phyloP scores from a whole-genome alignment of 306 rosid genomes.

The Trichosanthes cucumerina region DNA sequence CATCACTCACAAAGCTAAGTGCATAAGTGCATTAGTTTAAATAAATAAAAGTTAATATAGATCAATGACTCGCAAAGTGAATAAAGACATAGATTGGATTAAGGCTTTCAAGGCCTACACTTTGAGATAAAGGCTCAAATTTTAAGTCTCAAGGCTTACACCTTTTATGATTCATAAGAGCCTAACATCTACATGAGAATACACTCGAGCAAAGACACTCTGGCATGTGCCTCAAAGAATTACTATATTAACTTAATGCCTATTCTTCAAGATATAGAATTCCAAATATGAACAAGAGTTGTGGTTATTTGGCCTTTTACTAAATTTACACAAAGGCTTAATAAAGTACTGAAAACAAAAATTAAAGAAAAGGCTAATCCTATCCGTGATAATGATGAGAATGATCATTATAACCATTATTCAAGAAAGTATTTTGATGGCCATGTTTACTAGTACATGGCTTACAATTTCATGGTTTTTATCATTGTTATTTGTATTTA shows the following conservation, averaged over 20 bases:
- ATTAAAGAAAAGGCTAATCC: neutral
- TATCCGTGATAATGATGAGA: neutral
- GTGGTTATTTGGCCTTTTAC: neutral
- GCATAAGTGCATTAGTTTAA: neutral
- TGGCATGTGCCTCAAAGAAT: neutral
- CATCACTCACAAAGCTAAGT: neutral
- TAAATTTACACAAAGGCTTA: neutral
- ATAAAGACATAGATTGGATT: neutral
- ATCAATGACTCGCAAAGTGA: neutral
- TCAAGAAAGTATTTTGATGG: neutral
- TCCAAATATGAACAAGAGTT: neutral
- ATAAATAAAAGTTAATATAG: neutral
- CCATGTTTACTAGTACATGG: neutral
- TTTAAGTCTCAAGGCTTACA: neutral
- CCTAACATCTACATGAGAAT: neutral
- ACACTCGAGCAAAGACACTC: neutral
- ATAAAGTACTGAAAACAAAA: neutral
- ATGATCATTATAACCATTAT: neutral
- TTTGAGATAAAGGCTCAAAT: neutral
- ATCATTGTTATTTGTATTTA: neutral
- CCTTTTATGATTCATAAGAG: neutral
- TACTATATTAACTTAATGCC: neutral
- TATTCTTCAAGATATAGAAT: neutral
- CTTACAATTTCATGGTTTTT: neutral
- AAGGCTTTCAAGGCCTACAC: neutral